phyloP scores from a whole-genome alignment of 768 basidiomycete genomes.

The Nidularia sp. region DNA sequence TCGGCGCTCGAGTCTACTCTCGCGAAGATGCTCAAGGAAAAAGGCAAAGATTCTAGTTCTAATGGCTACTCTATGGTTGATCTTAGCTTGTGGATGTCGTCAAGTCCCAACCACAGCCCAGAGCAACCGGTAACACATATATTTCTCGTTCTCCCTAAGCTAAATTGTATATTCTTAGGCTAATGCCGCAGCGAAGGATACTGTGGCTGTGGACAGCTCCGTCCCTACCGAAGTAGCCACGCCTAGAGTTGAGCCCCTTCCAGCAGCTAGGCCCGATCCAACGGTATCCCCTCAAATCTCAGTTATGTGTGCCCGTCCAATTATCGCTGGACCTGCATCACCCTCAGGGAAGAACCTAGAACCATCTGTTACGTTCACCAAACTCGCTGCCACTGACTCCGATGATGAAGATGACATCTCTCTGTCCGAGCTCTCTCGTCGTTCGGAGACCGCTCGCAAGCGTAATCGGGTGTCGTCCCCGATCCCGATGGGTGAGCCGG shows the following conservation, averaged over 20 bases:
- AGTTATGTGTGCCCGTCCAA: not conserved
- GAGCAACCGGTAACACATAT: not conserved
- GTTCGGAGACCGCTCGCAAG: conserved; percentile 7
- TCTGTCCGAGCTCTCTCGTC: conserved; percentile 14
- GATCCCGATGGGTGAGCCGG: conserved; percentile 1
- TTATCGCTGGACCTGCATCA: not conserved
- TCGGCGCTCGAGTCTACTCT: conserved; percentile 40
- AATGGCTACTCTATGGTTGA: conserved; percentile 33
- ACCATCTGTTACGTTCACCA: conserved; percentile 5
- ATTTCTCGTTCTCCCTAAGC: not conserved
- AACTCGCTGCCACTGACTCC: conserved; percentile 11
- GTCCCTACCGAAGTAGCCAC: too few species aligned
- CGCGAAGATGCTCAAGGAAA: conserved; percentile 39
- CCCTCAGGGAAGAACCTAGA: not conserved
- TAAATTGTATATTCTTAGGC: too few species aligned
- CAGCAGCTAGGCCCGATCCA: not conserved
- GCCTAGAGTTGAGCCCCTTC: not conserved
- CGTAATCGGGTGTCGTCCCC: conserved; percentile 10
- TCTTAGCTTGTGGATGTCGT: conserved; percentile 31
- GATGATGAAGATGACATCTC: conserved; percentile 17
- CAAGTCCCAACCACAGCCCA: conserved; percentile 18
- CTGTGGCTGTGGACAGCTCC: too few species aligned
- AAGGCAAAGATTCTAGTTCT: conserved; percentile 17
- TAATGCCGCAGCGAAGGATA: too few species aligned
- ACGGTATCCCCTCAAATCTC: not conserved